Percentiles rank a stretch among this genome's conserved stretches.
Conservation (phyloP, 2,329 filamentous ascomycete genomes). For the Aspergillus flavus region DNA sequence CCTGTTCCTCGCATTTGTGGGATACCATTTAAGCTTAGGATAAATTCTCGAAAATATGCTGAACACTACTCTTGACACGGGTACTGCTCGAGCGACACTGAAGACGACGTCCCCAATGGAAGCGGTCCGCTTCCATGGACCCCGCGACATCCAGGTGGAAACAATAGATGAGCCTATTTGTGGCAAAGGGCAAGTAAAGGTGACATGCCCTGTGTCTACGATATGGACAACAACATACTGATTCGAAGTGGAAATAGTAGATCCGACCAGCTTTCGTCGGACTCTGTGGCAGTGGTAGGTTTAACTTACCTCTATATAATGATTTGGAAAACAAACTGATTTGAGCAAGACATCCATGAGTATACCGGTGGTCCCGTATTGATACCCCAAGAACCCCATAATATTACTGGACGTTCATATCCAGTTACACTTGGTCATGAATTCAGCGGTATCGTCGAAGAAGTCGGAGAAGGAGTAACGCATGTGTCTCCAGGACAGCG, state of each 20-base stretch:
- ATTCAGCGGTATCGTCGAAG: conserved; percentile 62
- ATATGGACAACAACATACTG: neutral
- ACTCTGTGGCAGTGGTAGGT: conserved; percentile 36
- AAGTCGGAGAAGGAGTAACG: conserved; percentile 57
- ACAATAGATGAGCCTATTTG: conserved; percentile 42
- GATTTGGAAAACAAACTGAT: neutral
- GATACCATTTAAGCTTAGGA: neutral
- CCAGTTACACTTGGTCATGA: conserved; percentile 68
- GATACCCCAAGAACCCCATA: conserved; percentile 57
- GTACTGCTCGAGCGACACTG: conserved; percentile 5
- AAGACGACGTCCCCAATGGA: conserved; percentile 28
- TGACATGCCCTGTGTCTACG: neutral
- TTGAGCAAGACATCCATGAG: conserved; percentile 51
- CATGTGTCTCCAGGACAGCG: conserved; percentile 46
- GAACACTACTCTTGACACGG: conserved; percentile 8
- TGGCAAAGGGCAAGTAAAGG: conserved; percentile 55
- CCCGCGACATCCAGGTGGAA: conserved; percentile 38
- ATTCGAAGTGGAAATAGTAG: conserved; percentile 9
- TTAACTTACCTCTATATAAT: neutral
- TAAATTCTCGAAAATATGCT: conserved; percentile 2
- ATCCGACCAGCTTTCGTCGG: conserved; percentile 37
- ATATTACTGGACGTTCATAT: conserved; percentile 58
- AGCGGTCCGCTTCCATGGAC: conserved; percentile 41
- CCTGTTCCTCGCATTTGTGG: neutral
- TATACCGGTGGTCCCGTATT: conserved; percentile 54